Conservation (phyloP, 345 rosid genomes). For the Isatis tinctoria region DNA sequence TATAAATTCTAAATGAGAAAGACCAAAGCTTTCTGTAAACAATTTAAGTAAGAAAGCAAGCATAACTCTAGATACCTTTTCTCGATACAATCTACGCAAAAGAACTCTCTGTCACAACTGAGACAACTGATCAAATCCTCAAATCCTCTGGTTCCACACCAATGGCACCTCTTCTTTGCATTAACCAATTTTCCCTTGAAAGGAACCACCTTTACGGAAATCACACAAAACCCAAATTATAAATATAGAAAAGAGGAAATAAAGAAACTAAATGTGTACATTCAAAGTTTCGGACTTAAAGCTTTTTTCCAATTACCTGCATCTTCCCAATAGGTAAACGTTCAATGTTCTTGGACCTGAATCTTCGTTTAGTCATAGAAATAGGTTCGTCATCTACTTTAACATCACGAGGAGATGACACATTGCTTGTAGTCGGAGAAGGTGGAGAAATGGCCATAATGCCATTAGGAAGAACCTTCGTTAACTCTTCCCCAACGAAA, state of each 20-base stretch:
- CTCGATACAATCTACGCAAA: slow-evolving; percentile 67
- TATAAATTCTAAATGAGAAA: too few relatives aligned
- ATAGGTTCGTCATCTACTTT: slow-evolving; percentile 54
- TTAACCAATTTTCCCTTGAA: slow-evolving; percentile 48
- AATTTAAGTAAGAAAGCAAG: slow-evolving; percentile 2
- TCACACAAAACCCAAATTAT: background rate
- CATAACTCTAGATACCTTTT: slow-evolving; percentile 40
- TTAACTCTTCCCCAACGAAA: slow-evolving; percentile 54
- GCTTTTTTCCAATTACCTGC: slow-evolving; percentile 44
- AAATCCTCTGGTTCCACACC: slow-evolving; percentile 65
- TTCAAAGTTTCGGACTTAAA: background rate
- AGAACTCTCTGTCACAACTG: slow-evolving; percentile 62
- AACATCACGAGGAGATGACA: slow-evolving; percentile 54
- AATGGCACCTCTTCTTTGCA: slow-evolving; percentile 74
- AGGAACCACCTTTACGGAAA: slow-evolving; percentile 50
- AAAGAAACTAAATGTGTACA: background rate
- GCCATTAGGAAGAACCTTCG: slow-evolving; percentile 81
- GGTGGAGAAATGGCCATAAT: slow-evolving; percentile 76
- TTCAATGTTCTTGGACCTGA: slow-evolving; percentile 85
- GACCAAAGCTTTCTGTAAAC: background rate
- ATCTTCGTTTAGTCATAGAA: slow-evolving; percentile 45
- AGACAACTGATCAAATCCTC: slow-evolving; percentile 59
- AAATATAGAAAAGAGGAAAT: background rate
- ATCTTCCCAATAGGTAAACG: slow-evolving; percentile 61
- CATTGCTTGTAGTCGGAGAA: slow-evolving; percentile 42